Evolutionary conservation across 305 asterid species (phyloP), one percentile per base, ranked within the genome.

Genomic region (Euphrasia arctica): DNA sequence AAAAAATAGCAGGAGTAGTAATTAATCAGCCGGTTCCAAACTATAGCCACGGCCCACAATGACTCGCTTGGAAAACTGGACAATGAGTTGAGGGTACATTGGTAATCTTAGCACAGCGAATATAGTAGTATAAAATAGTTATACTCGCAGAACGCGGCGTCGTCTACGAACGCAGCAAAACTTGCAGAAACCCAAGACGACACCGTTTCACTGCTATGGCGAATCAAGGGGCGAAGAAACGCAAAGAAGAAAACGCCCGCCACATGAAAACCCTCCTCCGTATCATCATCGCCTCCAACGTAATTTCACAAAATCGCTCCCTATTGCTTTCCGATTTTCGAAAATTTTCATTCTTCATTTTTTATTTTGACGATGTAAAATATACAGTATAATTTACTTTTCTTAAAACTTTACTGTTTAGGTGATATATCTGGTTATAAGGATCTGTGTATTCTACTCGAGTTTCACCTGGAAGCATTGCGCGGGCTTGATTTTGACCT

Each of bases 151-250:
- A 18, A 18, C 22, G 22, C 22, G 22, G 22, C 22, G 22, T 18
- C 22, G 22, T 18, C 22, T 18, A 18, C 22, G 22, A 25, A 25
- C 27, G 27, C 27, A 25, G 6, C 36, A 32, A 5, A 4, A 32
- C 36, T 32, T 39, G 43, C 72, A 45, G 62, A 14, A 4, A 34
- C 64, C 54, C 9, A 14, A 41, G 9, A 65, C 84, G 83, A 67
- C 76, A 34, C 4, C 78, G 78, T 77, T 64, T 60, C 13, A 5
- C 25, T 51, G 65, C 72, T 7, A 88, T 93, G 99, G 99, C 96
- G 65, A 90, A 93, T 74, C 97, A 93, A 77, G 99, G 99, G 47
- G 99, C 99, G 41, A 93, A 93, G 86, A 93, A 93, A 65, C 95
- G 97, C 15, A 93, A 74, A 58, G 99, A 93, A 64, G 97, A 86